A percentile compares a stretch with the other conserved stretches of the same genome.
Evolutionary conservation across 2,329 filamentous ascomycete species (phyloP).

Genomic region (Aspergillaceae sp.): DNA sequence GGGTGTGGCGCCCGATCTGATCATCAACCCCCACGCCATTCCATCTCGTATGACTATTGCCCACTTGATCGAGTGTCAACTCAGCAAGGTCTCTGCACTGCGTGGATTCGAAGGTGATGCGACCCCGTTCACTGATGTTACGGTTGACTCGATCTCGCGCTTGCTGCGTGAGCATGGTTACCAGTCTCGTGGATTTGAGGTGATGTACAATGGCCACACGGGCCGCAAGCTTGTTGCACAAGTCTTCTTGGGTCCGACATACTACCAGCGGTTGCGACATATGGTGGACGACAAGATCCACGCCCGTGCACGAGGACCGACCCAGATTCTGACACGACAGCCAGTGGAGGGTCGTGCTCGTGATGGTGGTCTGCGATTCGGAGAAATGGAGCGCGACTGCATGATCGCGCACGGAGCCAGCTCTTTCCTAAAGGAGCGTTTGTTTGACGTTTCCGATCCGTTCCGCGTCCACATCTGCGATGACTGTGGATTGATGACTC

Average conservation of each 20-base stretch:
- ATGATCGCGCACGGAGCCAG: conserved; percentile 99
- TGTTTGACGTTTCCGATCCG: conserved; percentile 96
- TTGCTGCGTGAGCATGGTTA: conserved; percentile 84
- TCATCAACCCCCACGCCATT: conserved; percentile 99
- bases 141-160: conserved; percentile 83
- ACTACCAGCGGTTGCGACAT: conserved; percentile 96
- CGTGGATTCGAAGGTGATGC: conserved; percentile 95
- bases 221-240: conserved; percentile 88
- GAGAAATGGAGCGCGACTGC: conserved; percentile 99
- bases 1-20: conserved; percentile 86
- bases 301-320: conserved; percentile 90
- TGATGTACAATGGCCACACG: conserved; percentile 98
- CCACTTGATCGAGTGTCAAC: conserved; percentile 96
- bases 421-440: conserved; percentile 90
- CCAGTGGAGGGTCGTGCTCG: conserved; percentile 96
- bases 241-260: conserved; percentile 94
- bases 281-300: conserved; percentile 99
- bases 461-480: conserved; percentile 98
- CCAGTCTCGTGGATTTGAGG: conserved; percentile 92
- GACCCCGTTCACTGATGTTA: conserved; percentile 95
- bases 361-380: conserved; percentile 96
- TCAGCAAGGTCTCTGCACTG: conserved; percentile 90
- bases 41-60: conserved; percentile 99
- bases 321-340: conserved; percentile 94
- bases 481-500: conserved; percentile 97